phyloP scores from a whole-genome alignment of 192 early-diverging fungal genomes.

The Paraglomus occultum region DNA sequence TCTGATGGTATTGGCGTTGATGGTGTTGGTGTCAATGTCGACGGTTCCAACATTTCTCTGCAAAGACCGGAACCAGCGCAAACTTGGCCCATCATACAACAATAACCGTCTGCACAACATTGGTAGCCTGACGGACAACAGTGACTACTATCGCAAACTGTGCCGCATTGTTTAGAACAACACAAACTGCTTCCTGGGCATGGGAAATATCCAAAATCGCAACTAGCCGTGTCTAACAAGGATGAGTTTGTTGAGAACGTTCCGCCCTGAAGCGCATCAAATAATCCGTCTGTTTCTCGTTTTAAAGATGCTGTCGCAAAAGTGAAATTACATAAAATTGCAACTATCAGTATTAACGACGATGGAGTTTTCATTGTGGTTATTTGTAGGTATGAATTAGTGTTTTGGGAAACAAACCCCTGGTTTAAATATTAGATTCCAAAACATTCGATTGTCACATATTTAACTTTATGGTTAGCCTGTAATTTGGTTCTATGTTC shows the following conservation, averaged over 20 bases:
- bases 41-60: background rate
- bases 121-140: background rate
- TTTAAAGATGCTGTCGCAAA: background rate
- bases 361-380: no score
- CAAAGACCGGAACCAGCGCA: no score
- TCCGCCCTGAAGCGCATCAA: conserved; percentile 9
- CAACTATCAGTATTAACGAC: no score
- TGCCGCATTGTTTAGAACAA: background rate
- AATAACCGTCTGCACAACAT: background rate
- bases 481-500: no score
- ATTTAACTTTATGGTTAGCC: no score
- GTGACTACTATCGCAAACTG: background rate
- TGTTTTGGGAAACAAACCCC: no score
- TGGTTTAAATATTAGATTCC: no score
- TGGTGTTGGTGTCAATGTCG: background rate
- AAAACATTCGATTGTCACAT: no score
- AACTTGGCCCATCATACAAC: background rate
- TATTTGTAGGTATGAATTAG: no score
- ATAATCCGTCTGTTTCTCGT: background rate
- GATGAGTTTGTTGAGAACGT: conserved; percentile 1
- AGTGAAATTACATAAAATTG: conserved; percentile 12
- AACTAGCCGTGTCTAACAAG: background rate
- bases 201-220: background rate
- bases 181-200: no score
- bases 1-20: background rate